Conservation (phyloP, 164 flowering plant genomes). For the Brasenia schreberi region DNA sequence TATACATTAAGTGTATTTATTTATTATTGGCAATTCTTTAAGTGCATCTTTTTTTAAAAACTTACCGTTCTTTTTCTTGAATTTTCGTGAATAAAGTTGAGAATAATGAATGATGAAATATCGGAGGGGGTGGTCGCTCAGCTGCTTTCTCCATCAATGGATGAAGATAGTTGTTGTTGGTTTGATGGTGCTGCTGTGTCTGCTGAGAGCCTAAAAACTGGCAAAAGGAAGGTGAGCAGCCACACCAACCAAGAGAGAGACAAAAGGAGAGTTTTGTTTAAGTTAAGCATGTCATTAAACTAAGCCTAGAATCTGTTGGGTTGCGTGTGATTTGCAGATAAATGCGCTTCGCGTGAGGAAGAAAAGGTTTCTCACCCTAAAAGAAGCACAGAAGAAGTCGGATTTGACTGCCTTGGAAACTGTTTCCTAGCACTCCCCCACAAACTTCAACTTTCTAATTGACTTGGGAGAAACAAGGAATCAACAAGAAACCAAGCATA, state of each 20-base stretch:
- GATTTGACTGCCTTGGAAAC: not conserved
- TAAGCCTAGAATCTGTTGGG: not conserved
- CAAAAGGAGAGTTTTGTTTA: not conserved
- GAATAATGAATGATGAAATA: too few relatives aligned
- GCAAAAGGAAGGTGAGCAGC: constrained; percentile 8
- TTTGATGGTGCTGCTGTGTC: not conserved
- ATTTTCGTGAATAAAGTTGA: too few relatives aligned
- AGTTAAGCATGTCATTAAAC: not conserved
- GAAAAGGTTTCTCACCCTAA: not conserved
- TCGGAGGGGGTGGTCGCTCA: too few relatives aligned
- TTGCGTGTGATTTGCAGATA: not conserved
- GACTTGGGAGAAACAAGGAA: not conserved
- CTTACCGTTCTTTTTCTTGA: too few relatives aligned
- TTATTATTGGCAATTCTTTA: too few relatives aligned
- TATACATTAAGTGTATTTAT: too few relatives aligned
- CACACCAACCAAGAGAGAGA: constrained; percentile 5
- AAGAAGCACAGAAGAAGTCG: not conserved
- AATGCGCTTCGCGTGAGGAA: not conserved
- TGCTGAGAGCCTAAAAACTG: not conserved
- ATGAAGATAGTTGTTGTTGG: not conserved
- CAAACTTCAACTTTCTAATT: not conserved
- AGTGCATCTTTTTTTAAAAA: too few relatives aligned
- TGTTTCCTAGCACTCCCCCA: not conserved
- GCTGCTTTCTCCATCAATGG: not conserved
- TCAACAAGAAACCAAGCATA: too few relatives aligned